Conservation (phyloP, 2,329 filamentous ascomycete genomes). For the Ophiostoma montium region DNA sequence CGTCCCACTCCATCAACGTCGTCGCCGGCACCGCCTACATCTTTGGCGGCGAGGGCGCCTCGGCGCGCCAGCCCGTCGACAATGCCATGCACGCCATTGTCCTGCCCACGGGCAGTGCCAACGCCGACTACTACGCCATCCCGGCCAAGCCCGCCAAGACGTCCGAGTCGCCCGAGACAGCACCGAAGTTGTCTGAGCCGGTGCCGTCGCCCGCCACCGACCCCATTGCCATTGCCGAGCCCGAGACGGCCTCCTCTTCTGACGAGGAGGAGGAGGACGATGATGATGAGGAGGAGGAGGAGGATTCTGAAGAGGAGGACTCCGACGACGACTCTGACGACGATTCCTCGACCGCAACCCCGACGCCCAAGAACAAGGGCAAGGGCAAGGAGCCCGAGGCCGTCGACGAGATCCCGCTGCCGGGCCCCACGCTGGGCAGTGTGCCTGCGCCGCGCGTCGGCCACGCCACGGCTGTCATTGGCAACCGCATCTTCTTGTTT, state of each 20-base stretch:
- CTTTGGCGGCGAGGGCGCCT: conserved; percentile 58
- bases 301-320: too few relatives aligned
- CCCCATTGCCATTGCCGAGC: conserved; percentile 10
- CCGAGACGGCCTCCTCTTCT: conserved; percentile 1
- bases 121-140: conserved; percentile 45
- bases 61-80: conserved; percentile 48
- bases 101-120: conserved; percentile 41
- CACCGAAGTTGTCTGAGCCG: conserved; percentile 10
- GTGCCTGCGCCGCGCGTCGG: conserved; percentile 59
- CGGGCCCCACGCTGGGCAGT: conserved; percentile 25
- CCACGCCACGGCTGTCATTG: conserved; percentile 54
- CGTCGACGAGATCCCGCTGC: conserved; percentile 10
- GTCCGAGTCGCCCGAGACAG: conserved; percentile 11
- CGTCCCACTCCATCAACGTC: conserved; percentile 57
- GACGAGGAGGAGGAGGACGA: too few relatives aligned
- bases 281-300: too few relatives aligned
- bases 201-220: conserved; percentile 12
- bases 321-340: too few relatives aligned
- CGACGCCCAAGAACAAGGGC: conserved; percentile 22
- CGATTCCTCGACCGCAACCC: too few relatives aligned
- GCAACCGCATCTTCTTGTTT: conserved; percentile 63
- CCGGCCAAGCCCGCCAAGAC: conserved; percentile 25
- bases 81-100: conserved; percentile 56
- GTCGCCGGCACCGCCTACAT: conserved; percentile 42
- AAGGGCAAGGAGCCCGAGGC: conserved; percentile 13